Conservation (phyloP, 345 rosid species). For the Murraya koenigii region DNA sequence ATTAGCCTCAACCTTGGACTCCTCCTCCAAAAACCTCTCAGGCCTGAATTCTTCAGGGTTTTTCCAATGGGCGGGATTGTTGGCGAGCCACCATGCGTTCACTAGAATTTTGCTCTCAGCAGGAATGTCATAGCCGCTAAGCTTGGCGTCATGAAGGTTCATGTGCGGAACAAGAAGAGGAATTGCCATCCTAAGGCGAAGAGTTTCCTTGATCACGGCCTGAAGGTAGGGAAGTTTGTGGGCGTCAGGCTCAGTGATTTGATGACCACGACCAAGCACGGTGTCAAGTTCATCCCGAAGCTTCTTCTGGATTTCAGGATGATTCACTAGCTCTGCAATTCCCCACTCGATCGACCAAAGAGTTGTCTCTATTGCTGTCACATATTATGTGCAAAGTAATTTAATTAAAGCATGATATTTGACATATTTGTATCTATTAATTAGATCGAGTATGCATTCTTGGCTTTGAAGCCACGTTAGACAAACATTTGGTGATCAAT, state of each 20-base stretch:
- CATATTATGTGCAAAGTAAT: too few species aligned
- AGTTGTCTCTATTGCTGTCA: slow-evolving; percentile 92
- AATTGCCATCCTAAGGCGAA: slow-evolving; percentile 88
- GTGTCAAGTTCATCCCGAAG: slow-evolving; percentile 74
- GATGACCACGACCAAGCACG: slow-evolving; percentile 66
- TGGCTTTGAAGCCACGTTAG: too few species aligned
- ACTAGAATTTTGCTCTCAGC: slow-evolving; percentile 96
- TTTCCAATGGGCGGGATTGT: slow-evolving; percentile 86
- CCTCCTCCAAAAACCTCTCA: slow-evolving; percentile 95
- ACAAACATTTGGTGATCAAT: too few species aligned
- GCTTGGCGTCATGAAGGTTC: slow-evolving; percentile 96
- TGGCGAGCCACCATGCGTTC: slow-evolving; percentile 97
- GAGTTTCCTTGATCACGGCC: slow-evolving; percentile 93
- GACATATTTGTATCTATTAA: too few species aligned
- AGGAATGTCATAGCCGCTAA: slow-evolving; percentile 76
- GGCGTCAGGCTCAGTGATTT: slow-evolving; percentile 82
- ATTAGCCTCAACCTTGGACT: slow-evolving; percentile 82
- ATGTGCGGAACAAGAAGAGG: slow-evolving; percentile 98
- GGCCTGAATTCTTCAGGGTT: slow-evolving; percentile 92
- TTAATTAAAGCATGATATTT: too few species aligned
- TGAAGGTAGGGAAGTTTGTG: slow-evolving; percentile 83
- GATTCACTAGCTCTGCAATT: slow-evolving; percentile 89
- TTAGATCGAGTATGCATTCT: too few species aligned
- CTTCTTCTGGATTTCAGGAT: slow-evolving; percentile 79
- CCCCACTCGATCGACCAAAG: slow-evolving; percentile 98